These are phyloP conservation scores for Starmerella bombicola DNA, from an alignment of 805 yeast species.

Conservation along the genomic window DNA sequence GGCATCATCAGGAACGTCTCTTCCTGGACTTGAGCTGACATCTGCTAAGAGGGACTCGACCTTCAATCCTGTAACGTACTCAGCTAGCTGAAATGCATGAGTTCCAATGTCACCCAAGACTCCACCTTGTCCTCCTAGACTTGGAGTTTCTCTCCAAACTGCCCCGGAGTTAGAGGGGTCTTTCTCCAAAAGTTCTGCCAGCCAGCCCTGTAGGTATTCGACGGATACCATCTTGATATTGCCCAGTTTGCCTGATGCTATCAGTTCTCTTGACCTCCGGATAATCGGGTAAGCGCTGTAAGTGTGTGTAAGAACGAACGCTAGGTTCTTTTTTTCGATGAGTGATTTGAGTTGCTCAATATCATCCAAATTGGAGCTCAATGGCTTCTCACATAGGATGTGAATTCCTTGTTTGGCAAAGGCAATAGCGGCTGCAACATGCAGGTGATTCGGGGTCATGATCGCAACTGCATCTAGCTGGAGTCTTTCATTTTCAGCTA, in stretches of 20 bases:
- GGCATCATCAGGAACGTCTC: slow-evolving; percentile 8
- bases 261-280: not conserved
- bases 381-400: slow-evolving; percentile 9
- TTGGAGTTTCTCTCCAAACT: slow-evolving; percentile 7
- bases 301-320: slow-evolving; percentile 4
- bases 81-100: slow-evolving; percentile 6
- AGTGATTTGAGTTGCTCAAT: not conserved
- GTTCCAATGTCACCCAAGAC: slow-evolving; percentile 8
- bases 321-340: not conserved
- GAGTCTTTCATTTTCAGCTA: not conserved
- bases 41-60: not conserved
- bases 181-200: slow-evolving; percentile 2
- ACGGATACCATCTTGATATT: slow-evolving; percentile 3
- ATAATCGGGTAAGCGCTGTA: slow-evolving; percentile 3
- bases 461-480: slow-evolving; percentile 5
- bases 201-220: slow-evolving; percentile 9
- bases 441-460: slow-evolving; percentile 4
- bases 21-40: not conserved
- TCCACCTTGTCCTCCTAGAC: slow-evolving; percentile 4
- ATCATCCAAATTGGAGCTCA: not conserved
- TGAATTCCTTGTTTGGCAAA: slow-evolving; percentile 6
- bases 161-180: slow-evolving; percentile 3
- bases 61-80: not conserved
- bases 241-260: slow-evolving; percentile 3
- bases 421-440: slow-evolving; percentile 1